Evolutionary conservation across 495 filamentous ascomycete species (phyloP).

Genomic region (Aspergillus carlsbadensis): DNA sequence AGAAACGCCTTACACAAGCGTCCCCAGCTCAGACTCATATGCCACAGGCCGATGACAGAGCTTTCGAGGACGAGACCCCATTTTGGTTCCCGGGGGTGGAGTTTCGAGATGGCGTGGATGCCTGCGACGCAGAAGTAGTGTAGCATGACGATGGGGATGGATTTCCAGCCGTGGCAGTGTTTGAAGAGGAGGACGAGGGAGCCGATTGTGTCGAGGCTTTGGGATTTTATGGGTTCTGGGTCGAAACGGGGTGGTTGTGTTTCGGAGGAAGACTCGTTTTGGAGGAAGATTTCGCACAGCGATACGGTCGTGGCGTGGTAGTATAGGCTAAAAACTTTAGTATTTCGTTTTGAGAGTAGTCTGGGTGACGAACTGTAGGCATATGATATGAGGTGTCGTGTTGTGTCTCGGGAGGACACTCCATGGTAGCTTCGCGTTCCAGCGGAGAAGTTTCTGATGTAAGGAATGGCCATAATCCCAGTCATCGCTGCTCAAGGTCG

Average conservation of each 20-base stretch:
- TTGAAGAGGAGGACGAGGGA: slow-evolving; percentile 26
- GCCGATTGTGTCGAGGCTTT: slow-evolving; percentile 24
- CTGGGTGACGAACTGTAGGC: slow-evolving; percentile 19
- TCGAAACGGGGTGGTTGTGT: neutral
- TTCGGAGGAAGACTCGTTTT: neutral
- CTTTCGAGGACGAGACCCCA: slow-evolving; percentile 28
- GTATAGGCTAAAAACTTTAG: slow-evolving; percentile 16
- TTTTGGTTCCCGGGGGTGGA: slow-evolving; percentile 17
- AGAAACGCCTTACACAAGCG: slow-evolving; percentile 29
- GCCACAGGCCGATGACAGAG: slow-evolving; percentile 28
- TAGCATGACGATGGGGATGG: slow-evolving; percentile 30
- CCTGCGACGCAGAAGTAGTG: slow-evolving; percentile 29
- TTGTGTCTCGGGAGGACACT: slow-evolving; percentile 15
- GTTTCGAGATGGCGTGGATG: slow-evolving; percentile 21
- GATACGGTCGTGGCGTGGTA: slow-evolving; percentile 22
- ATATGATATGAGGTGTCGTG: slow-evolving; percentile 21
- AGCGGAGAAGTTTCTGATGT: slow-evolving; percentile 14
- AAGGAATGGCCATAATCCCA: slow-evolving; percentile 16
- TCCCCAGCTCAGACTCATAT: slow-evolving; percentile 31
- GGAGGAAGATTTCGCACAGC: slow-evolving; percentile 14
- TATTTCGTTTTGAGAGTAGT: neutral
- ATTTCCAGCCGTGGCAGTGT: slow-evolving; percentile 26
- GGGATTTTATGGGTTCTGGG: slow-evolving; percentile 6
- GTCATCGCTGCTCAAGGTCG: neutral
- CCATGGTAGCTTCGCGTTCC: slow-evolving; percentile 15